Evolutionary conservation across 768 basidiomycete genomes (phyloP), one percentile per base, ranked within the genome.

Genomic region (Auricularia sp.): DNA sequence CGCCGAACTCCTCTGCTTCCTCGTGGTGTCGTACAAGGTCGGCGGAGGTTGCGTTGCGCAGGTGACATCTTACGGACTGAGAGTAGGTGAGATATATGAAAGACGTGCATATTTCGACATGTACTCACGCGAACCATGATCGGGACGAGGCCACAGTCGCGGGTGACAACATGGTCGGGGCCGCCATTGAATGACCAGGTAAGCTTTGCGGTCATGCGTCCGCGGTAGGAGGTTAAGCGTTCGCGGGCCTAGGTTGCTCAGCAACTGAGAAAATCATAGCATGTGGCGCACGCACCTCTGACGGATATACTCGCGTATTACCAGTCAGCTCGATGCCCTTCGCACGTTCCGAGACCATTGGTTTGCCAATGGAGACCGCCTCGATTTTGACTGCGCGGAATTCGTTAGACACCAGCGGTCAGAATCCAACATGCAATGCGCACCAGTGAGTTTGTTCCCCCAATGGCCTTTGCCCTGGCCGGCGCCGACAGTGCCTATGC

Each of bases 1-100:
- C 97, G 62, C 97, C 97, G 71, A 98, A 98, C 75, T 98, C 97
- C 77, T 97, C 93, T 1, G 97, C 87, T 71, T 99, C 97, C 80
- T 99, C 97, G 72, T 96, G 90, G 66, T 88, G 87, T 64, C 80
- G 78, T 64, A 98, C 93, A 56, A 99, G 86, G 58, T 93, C 88
- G 8, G 88, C 83, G 8, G 96, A 90, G 2, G 93, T 84, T 75
- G 97, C 81, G 39, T 82, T 82, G 56, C 87, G 87, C n/a, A 98
- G 76, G 74, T 98, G 97, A 73, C 97, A 99, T 65, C 96, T 81
- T 23, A 85, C 87, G 8, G 96, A 98, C 91, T 97, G 67, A 10
- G 61, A 23, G 21, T 0, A 36, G 56, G n/a, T 36, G 4, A 60
- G 44, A 14, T 6, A 12, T 59, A 35, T 16, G 7, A 61, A 18